Evolutionary conservation across 2,329 filamentous ascomycete genomes (phyloP).

Genomic region (Colletotrichum camelliae): DNA sequence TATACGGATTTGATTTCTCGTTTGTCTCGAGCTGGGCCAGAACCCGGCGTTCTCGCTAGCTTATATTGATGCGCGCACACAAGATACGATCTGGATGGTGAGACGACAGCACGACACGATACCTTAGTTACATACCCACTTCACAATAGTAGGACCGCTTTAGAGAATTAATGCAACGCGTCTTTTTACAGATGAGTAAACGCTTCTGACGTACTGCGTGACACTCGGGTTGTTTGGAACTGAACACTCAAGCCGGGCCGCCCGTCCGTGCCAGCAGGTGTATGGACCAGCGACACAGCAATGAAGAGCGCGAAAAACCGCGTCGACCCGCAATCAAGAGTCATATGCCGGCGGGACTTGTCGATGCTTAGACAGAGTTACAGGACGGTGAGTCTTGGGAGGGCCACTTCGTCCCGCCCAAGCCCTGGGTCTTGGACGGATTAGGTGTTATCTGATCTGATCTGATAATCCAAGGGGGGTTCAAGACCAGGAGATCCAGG

Average conservation of each 20-base stretch:
- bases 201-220: not conserved
- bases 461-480: not conserved
- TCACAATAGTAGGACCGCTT: not conserved
- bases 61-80: not conserved
- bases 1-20: not conserved
- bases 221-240: not conserved
- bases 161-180: not conserved
- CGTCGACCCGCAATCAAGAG: not conserved
- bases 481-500: not conserved
- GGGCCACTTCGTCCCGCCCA: not conserved
- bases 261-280: not conserved
- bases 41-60: not conserved
- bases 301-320: not conserved
- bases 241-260: not conserved
- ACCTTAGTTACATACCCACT: not conserved
- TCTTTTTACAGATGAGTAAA: not conserved
- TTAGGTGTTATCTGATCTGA: constrained; percentile 19
- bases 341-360: not conserved
- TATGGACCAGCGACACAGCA: not conserved
- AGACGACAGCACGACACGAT: not conserved
- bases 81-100: not conserved
- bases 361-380: not conserved
- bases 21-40: not conserved
- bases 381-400: not conserved
- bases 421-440: not conserved